Percentiles rank a stretch among this genome's conserved stretches.
phyloP scores from a whole-genome alignment of 2,329 filamentous ascomycete species.

The Paecilomyces fulvus region DNA sequence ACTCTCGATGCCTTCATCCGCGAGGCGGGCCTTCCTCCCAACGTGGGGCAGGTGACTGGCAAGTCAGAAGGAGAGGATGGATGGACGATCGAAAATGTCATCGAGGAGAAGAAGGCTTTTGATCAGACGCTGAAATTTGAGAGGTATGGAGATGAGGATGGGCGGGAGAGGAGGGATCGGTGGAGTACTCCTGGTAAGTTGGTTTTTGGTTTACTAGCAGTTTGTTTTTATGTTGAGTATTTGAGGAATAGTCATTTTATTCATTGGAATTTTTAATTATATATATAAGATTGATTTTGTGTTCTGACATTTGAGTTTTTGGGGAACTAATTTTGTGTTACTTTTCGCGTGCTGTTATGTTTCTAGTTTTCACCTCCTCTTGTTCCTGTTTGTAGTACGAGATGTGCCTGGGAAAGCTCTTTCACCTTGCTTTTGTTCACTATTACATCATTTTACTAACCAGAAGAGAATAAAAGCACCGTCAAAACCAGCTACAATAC shows the following conservation, averaged over 20 bases:
- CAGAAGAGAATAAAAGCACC: constrained; percentile 34
- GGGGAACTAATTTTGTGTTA: too few species aligned
- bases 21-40: constrained; percentile 46
- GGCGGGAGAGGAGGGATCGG: constrained; percentile 19
- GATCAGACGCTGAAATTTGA: constrained; percentile 50
- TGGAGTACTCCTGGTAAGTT: constrained; percentile 43
- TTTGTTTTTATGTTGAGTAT: neutral
- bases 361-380: neutral
- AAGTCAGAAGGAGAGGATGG: constrained; percentile 24
- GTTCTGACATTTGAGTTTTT: neutral
- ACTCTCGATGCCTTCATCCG: constrained; percentile 50
- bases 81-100: constrained; percentile 51
- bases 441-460: neutral
- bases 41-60: constrained; percentile 36
- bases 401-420: neutral
- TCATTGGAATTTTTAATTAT: neutral
- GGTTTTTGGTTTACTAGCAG: neutral
- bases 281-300: neutral
- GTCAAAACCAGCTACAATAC: constrained; percentile 32
- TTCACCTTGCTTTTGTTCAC: neutral
- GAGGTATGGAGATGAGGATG: constrained; percentile 42
- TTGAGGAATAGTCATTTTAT: neutral
- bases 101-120: constrained; percentile 52
- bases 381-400: neutral
- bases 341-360: neutral